These are phyloP conservation scores for Cyclotella distinguenda DNA, from an alignment of 108 stramenopile species.

Conservation along the genomic window DNA sequence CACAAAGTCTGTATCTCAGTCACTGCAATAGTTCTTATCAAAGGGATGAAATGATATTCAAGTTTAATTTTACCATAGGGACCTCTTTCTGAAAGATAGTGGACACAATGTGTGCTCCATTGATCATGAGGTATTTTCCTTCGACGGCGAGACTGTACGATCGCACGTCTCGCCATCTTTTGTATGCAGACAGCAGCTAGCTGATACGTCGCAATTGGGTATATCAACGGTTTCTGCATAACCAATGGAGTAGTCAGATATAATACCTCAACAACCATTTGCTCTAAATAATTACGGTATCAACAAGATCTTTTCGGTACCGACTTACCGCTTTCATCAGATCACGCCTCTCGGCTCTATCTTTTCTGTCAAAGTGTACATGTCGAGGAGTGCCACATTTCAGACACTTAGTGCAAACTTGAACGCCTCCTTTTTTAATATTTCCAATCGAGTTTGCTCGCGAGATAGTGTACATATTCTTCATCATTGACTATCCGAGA, in stretches of 20 bases:
- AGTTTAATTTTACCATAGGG: constrained; percentile 20
- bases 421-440: neutral
- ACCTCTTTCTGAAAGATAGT: constrained; percentile 24
- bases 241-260: neutral
- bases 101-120: constrained; percentile 20
- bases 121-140: constrained; percentile 2
- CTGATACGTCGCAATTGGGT: constrained; percentile 17
- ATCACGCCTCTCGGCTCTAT: neutral
- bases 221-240: neutral
- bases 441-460: neutral
- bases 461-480: neutral
- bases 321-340: neutral
- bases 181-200: constrained; percentile 21
- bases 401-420: constrained; percentile 22
- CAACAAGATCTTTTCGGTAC: neutral
- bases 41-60: neutral
- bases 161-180: constrained; percentile 8
- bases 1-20: constrained; percentile 14
- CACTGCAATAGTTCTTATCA: neutral
- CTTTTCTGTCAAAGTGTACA: constrained; percentile 21
- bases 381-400: constrained; percentile 21
- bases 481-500: too few species aligned
- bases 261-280: neutral
- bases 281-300: neutral
- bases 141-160: constrained; percentile 8